Base-by-base conservation (phyloP, 306 rosid species). In the Quercus robur region DNA sequence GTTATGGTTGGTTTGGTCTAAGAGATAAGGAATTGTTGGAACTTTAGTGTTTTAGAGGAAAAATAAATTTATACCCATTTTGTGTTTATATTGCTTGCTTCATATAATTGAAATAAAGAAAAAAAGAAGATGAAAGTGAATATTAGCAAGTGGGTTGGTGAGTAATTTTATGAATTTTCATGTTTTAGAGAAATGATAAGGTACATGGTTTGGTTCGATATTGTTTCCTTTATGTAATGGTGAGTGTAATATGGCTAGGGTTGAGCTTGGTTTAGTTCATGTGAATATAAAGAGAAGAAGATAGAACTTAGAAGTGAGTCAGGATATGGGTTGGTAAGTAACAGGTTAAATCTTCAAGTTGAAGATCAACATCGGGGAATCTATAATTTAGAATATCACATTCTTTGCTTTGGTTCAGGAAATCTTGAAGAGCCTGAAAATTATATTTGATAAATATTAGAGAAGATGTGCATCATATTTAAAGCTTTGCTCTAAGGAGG, bases 351-450 rank as follows among this genome's bases (percentile, higher is more conserved):
- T 93, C 94, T 82, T 85, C 91, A 9, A 91, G 88, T 64, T 88
- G 94, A 86, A 96, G 85, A 85, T 88, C 85, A 64, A 81, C 70
- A 62, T 91, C 93, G 44, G 89, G 82, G 75, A 87, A 78, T 75
- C 76, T 87, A 75, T 77, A 85, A 80, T 83, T 85, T 46, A 84
- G 81, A 67, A 87, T 80, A 81, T 91, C 93, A 59, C 90, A 86
- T 33, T 88, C 93, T 87, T 90, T 96, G 85, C 86, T 89, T 80
- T 80, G 90, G 83, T 79, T 91, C 82, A 96, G 84, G 82, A 96
- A 96, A 76, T 96, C 97, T 87, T 91, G 97, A 80, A 96, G 98
- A 83, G 89, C 90, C 99, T 96, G 88, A 79, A 23, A 78, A 80
- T 75, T 56, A 76, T 30, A 70, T 44, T 41, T 68, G 41, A 73